Evolutionary conservation across 257 asterid genomes (phyloP).

Genomic region (Solanum habrochaites): DNA sequence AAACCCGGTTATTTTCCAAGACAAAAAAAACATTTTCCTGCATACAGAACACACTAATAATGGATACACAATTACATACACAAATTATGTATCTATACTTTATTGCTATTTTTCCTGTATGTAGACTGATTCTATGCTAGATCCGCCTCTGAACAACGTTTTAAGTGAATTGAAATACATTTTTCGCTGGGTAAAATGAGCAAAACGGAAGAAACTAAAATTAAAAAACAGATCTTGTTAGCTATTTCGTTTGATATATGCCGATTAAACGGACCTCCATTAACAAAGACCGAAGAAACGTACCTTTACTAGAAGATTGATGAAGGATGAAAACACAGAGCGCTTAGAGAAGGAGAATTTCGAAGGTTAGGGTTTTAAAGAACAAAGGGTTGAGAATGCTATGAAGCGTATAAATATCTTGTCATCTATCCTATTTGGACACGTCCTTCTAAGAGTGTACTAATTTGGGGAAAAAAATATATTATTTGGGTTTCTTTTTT

Average conservation of each 20-base stretch:
- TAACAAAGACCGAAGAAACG: background rate
- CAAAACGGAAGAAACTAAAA: background rate
- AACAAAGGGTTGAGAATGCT: background rate
- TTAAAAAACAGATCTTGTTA: background rate
- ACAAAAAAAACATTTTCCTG: background rate
- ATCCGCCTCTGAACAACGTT: background rate
- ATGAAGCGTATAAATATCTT: background rate
- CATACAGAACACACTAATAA: background rate
- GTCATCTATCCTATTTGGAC: background rate
- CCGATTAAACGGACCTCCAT: background rate
- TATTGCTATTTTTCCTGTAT: background rate
- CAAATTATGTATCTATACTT: background rate
- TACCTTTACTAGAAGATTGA: background rate
- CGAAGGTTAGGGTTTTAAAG: background rate
- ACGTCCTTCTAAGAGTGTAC: background rate
- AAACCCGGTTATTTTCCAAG: background rate
- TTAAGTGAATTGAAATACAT: background rate
- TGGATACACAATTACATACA: background rate
- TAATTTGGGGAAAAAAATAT: background rate
- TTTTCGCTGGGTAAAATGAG: background rate
- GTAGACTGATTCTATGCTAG: background rate
- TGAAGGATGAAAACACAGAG: background rate
- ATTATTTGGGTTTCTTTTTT: background rate
- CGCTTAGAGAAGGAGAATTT: background rate
- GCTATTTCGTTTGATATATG: background rate